phyloP scores from a whole-genome alignment of 257 asterid species.

The Ligustrum vulgare region DNA sequence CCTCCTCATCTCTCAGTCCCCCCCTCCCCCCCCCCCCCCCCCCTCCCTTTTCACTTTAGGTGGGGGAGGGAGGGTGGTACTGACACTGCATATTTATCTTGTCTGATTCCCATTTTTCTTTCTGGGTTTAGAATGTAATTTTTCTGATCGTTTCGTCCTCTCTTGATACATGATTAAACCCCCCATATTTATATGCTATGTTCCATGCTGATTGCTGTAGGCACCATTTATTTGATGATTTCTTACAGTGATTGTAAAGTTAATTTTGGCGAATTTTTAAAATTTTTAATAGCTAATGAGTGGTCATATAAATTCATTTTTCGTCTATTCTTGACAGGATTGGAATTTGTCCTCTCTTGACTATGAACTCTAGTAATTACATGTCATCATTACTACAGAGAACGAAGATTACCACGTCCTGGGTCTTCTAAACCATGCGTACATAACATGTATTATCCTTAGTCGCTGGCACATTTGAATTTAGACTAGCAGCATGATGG shows the following conservation, averaged over 20 bases:
- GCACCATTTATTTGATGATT: background rate
- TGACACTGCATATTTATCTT: background rate
- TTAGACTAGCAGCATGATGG: conserved; percentile 12
- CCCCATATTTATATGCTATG: background rate
- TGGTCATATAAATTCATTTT: conserved; percentile 2
- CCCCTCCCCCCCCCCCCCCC: background rate
- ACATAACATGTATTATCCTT: background rate
- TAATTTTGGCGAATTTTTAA: background rate
- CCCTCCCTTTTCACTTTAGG: background rate
- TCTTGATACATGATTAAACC: background rate
- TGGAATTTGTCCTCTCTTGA: background rate
- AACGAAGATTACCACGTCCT: background rate
- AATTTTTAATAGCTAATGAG: background rate
- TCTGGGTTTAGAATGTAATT: background rate
- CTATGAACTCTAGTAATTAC: background rate
- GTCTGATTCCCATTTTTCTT: background rate
- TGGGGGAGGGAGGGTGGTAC: background rate
- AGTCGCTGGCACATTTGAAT: conserved; percentile 1
- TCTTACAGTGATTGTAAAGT: background rate
- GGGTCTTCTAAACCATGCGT: background rate
- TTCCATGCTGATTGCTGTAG: background rate
- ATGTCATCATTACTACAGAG: background rate
- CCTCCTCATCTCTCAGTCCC: background rate
- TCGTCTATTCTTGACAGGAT: background rate
- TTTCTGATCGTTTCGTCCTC: background rate